Evolutionary conservation across 1,284 basidiomycete genomes (phyloP), one percentile per base, ranked within the genome.

Genomic region (Anthracocystis setariae): DNA sequence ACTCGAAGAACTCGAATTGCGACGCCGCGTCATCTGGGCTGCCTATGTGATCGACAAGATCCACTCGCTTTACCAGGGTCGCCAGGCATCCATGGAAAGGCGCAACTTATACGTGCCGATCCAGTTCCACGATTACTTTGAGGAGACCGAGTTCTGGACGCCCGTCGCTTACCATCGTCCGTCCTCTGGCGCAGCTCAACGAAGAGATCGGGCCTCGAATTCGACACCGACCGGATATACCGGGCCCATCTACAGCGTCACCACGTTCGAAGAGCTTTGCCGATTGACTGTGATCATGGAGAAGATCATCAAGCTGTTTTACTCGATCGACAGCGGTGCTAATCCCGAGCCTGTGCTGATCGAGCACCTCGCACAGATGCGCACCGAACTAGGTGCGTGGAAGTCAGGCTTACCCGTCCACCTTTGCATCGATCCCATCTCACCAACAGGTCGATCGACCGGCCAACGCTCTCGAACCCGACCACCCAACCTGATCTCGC

Each of bases 21-120:
- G 79, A 13, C 49, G 78, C 8, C 53, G 78, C 7, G 69, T 80
- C 3, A 72, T 80, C 8, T 79, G 78, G 74, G 79, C 74, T 9
- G 73, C 73, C 12, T 82, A 67, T 61, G 39, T 39, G 10, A 43
- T 74, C 32, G 80, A 82, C 76, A 82, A 82, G 70, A 76, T 82
- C 53, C 71, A 76, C 39, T 80, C 78, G 12, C 64, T 82, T 24
- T 82, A 82, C 39, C 80, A 82, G 58, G 80, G 80, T 17, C 61
- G 80, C 27, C 60, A 80, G 12, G 69, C 74, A 18, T 64, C 65
- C 20, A 75, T 82, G 33, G 69, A 60, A 3, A 46, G 74, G 23
- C 58, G 57, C 17, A 62, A 71, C 24, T 57, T 81, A 21, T 74
- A 77, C 38, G 78, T 81, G 9, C 72, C 76, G 5, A 72, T 70